These are phyloP conservation scores for Vitis rupestris DNA, from an alignment of 164 flowering plant genomes.

Conservation along the genomic window DNA sequence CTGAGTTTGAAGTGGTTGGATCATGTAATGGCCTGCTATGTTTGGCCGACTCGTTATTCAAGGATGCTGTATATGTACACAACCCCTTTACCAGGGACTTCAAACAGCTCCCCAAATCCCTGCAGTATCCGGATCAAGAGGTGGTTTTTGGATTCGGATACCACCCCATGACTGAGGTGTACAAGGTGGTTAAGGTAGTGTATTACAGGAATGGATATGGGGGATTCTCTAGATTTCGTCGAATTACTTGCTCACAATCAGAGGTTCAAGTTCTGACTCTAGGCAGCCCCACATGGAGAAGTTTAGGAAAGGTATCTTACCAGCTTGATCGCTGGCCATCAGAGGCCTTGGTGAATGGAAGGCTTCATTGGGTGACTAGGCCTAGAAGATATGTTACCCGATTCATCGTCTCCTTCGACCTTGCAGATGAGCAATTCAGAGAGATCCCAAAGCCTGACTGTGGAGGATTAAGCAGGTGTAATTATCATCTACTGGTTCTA, in stretches of 20 bases:
- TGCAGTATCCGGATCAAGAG: neutral
- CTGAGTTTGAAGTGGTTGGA: slow-evolving; percentile 15
- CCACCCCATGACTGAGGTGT: slow-evolving; percentile 8
- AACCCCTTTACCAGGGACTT: slow-evolving; percentile 17
- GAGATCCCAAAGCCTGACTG: slow-evolving; percentile 9
- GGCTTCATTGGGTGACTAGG: slow-evolving; percentile 17
- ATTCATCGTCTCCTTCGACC: slow-evolving; percentile 13
- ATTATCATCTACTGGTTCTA: neutral
- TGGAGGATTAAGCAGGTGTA: neutral
- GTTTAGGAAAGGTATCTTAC: slow-evolving; percentile 1
- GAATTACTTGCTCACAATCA: neutral
- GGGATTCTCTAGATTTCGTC: neutral
- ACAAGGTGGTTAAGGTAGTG: slow-evolving; percentile 17
- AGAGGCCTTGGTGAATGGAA: slow-evolving; percentile 15
- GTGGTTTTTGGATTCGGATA: slow-evolving; percentile 17
- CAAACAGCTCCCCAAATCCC: slow-evolving; percentile 5
- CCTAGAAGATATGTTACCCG: neutral
- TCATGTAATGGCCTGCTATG: slow-evolving; percentile 25
- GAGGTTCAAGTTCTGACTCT: slow-evolving; percentile 8
- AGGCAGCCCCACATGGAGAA: slow-evolving; percentile 13
- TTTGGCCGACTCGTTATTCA: neutral
- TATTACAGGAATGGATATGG: neutral
- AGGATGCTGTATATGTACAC: neutral
- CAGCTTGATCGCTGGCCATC: neutral
- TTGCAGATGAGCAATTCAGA: slow-evolving; percentile 14